A percentile compares a stretch with the other conserved stretches of the same genome.
Evolutionary conservation across 257 asterid genomes (phyloP).

Genomic region (Fraxinus cuspidata): DNA sequence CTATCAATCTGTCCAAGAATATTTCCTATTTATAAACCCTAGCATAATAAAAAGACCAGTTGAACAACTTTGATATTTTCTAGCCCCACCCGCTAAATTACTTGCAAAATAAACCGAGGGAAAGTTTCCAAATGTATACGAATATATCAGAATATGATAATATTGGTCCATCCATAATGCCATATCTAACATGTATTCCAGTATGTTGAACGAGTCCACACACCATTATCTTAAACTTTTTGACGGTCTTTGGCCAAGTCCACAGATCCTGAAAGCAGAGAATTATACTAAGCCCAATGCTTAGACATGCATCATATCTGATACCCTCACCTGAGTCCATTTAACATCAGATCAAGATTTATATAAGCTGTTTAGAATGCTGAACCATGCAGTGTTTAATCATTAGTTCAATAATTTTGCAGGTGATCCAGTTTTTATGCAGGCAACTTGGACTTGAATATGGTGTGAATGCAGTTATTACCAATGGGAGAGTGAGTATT

Average conservation of each 20-base stretch:
- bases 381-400: constrained; percentile 24
- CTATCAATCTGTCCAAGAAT: background rate
- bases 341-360: background rate
- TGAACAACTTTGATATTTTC: background rate
- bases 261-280: background rate
- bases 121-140: background rate
- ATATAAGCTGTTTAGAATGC: constrained; percentile 10
- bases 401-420: constrained; percentile 38
- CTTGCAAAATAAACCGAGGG: background rate
- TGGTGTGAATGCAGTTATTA: constrained; percentile 83
- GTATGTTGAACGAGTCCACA: background rate
- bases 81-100: background rate
- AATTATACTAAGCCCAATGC: background rate
- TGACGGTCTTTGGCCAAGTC: background rate
- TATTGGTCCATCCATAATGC: background rate
- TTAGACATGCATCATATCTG: background rate
- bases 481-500: constrained; percentile 94
- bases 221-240: background rate
- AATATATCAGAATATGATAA: background rate
- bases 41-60: background rate
- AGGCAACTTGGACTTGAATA: constrained; percentile 65
- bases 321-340: background rate
- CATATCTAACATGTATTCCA: background rate
- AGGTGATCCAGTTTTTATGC: constrained; percentile 80
- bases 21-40: background rate